These are phyloP conservation scores for Cercis canadensis DNA, from an alignment of 306 rosid species.

Conservation along the genomic window DNA sequence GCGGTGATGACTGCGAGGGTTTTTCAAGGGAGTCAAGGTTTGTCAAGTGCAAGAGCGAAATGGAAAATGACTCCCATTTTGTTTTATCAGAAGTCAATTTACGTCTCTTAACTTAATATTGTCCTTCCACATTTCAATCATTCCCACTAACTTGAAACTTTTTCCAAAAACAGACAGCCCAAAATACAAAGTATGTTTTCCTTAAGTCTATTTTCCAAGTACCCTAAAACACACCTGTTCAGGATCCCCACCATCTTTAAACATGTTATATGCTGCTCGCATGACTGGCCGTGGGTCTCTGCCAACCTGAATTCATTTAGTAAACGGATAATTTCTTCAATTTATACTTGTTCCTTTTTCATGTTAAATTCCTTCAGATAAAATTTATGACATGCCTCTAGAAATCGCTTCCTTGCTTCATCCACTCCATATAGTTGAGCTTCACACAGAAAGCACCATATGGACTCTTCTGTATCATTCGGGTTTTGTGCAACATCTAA, in stretches of 20 bases:
- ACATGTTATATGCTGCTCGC: conserved; percentile 80
- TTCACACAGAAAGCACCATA: conserved; percentile 95
- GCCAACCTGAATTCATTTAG: conserved; percentile 73
- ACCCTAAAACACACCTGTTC: conserved; percentile 54
- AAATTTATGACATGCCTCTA: conserved; percentile 59
- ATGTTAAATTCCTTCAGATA: neutral
- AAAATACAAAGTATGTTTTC: no score
- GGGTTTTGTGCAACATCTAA: conserved; percentile 95
- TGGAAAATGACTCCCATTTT: no score
- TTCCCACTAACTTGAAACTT: no score
- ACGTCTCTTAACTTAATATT: no score
- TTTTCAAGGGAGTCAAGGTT: no score
- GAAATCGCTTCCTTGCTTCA: conserved; percentile 80
- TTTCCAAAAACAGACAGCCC: no score
- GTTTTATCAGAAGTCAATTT: no score
- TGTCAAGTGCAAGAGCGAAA: no score
- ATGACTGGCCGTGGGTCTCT: conserved; percentile 79
- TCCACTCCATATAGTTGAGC: conserved; percentile 82
- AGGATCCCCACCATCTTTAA: conserved; percentile 88
- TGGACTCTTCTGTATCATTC: conserved; percentile 92
- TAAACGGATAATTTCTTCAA: conserved; percentile 11
- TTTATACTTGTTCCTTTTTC: conserved; percentile 1
- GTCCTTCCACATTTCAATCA: no score
- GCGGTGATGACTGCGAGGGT: no score
- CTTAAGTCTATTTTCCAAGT: no score